These are phyloP conservation scores for Rhododendron henanense DNA, from an alignment of 148 eudicot genomes.

Conservation along the genomic window DNA sequence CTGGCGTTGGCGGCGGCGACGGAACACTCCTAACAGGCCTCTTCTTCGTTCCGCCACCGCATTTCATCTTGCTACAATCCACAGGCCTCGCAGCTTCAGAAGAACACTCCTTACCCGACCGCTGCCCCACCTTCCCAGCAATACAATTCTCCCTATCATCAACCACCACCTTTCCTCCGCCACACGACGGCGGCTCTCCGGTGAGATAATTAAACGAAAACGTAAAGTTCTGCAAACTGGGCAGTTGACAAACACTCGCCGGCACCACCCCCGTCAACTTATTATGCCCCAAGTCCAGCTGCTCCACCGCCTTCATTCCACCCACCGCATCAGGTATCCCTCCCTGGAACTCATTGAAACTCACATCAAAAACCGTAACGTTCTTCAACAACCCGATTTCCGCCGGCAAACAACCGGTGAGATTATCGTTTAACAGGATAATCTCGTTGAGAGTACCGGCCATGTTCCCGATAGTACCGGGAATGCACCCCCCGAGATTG, in stretches of 20 bases:
- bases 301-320: constrained; percentile 53
- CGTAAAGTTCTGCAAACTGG: constrained; percentile 62
- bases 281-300: constrained; percentile 75
- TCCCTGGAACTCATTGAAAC: constrained; percentile 65
- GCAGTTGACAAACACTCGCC: constrained; percentile 44
- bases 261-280: constrained; percentile 64
- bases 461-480: constrained; percentile 83
- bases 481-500: constrained; percentile 76
- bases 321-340: constrained; percentile 39
- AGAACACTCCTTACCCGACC: constrained; percentile 48
- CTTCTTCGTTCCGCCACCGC: constrained; percentile 18
- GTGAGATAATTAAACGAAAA: constrained; percentile 69
- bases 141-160: constrained; percentile 59
- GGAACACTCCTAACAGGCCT: neutral
- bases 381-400: constrained; percentile 52
- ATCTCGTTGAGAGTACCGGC: constrained; percentile 63
- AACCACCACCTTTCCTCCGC: constrained; percentile 24
- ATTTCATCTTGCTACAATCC: constrained; percentile 46
- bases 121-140: constrained; percentile 34
- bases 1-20: constrained; percentile 9
- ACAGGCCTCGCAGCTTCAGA: constrained; percentile 46
- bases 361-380: constrained; percentile 79
- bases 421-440: constrained; percentile 63
- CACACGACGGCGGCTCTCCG: constrained; percentile 57
- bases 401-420: constrained; percentile 69